A percentile compares a stretch with the other conserved stretches of the same genome.
These are phyloP conservation scores for Stevia rebaudiana DNA, from an alignment of 140 eudicot genomes.

Conservation along the genomic window DNA sequence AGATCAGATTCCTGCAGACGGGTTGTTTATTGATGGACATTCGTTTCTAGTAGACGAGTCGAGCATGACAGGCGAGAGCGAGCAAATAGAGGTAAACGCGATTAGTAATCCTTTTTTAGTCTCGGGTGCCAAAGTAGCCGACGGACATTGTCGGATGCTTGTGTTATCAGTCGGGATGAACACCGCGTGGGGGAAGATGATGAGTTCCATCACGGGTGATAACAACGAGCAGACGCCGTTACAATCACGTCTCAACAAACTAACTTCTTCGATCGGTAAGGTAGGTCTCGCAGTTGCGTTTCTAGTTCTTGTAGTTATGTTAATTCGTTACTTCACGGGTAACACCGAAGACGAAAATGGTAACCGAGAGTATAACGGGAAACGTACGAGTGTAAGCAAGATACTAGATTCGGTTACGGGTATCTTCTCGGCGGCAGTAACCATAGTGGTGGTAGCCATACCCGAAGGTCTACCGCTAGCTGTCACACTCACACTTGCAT, in stretches of 20 bases:
- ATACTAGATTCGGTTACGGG: slow-evolving; percentile 59
- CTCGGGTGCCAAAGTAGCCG: slow-evolving; percentile 84
- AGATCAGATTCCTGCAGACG: slow-evolving; percentile 84
- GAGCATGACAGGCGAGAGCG: slow-evolving; percentile 93
- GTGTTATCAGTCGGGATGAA: slow-evolving; percentile 70
- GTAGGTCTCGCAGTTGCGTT: slow-evolving; percentile 77
- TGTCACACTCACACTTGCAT: slow-evolving; percentile 84
- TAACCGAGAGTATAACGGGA: slow-evolving; percentile 40
- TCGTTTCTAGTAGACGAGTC: slow-evolving; percentile 77
- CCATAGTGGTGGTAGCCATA: slow-evolving; percentile 89
- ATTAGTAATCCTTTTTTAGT: slow-evolving; percentile 53
- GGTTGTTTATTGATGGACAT: slow-evolving; percentile 73
- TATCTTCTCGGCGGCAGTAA: slow-evolving; percentile 70
- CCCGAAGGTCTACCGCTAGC: slow-evolving; percentile 94
- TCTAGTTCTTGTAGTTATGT: slow-evolving; percentile 57
- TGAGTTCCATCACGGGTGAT: slow-evolving; percentile 63
- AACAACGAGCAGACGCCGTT: slow-evolving; percentile 68
- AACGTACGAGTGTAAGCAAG: slow-evolving; percentile 28
- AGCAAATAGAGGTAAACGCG: slow-evolving; percentile 45
- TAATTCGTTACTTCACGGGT: slow-evolving; percentile 76
- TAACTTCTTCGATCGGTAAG: slow-evolving; percentile 80
- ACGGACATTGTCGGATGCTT: slow-evolving; percentile 73
- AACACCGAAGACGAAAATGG: slow-evolving; percentile 48
- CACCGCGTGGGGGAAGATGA: slow-evolving; percentile 84
- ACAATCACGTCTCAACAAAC: slow-evolving; percentile 62